Base-by-base conservation (phyloP, 2,329 filamentous ascomycete genomes). In the Aureobasidium melanogenum region DNA sequence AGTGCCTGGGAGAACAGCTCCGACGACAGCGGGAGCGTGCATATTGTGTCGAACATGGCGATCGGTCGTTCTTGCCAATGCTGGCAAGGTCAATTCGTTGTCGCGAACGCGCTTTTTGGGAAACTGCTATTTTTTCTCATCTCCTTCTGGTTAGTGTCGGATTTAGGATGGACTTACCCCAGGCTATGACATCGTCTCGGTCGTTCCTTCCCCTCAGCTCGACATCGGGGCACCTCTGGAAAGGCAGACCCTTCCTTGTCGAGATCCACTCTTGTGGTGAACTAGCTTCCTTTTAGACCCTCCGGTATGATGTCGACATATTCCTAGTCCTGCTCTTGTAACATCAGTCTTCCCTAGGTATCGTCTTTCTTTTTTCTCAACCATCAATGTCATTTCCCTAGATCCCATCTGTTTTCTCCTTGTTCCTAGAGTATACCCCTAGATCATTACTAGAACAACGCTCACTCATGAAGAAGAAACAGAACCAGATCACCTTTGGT, bases 1-100 rank as follows among this genome's bases (percentile, higher is more conserved):
- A 96, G 79, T 14, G 88, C 88, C 74, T 96, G 91, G 1, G 90
- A 77, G 77, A 99, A 97, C 69, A 99, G 81, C 70, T 97, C 94
- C 62, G 89, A 84, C 62, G 84, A 83, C 50, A 97, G 84, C 65
- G 92, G 91, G 48, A 97, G 84, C 28, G 89, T 91, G 80, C 93
- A 97, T 66, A 96, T 83, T 66, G 91, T 96, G 74, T 97, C 91
- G 71, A 95, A 90, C 90, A 95, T 95, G 69, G 58, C 28, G 32
- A 30, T 46, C 24, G 8, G 9, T 36, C 43, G 17, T 44, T 41
- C 50, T 17, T 34, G 50, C 36, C 50, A 41, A 54, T 39, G 34
- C 50, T 44, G 52, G 28, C 52, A 44, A 39, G n/a, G 26, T n/a
- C 52, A 22, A 41, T 56, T 44, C n/a, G 17, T 17, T 30, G 50